Percentiles rank a stretch among this genome's conserved stretches.
Evolutionary conservation across 2,329 filamentous ascomycete species (phyloP).

Genomic region (Alternaria sp.): DNA sequence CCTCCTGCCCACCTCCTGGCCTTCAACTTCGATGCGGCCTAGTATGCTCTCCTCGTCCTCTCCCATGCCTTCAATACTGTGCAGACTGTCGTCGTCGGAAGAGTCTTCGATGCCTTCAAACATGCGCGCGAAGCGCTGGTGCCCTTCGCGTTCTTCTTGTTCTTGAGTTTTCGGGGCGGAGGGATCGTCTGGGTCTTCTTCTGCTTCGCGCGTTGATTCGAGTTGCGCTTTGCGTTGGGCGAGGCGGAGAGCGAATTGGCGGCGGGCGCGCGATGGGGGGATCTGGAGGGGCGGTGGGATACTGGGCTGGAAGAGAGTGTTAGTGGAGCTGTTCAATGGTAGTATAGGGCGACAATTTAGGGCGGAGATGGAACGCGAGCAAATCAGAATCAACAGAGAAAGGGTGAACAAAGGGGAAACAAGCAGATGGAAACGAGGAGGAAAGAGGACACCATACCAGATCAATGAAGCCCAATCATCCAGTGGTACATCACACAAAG

Average conservation of each 20-base stretch:
- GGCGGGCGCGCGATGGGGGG: conserved; percentile 82
- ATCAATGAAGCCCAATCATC: conserved; percentile 10
- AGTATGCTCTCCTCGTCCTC: conserved; percentile 19
- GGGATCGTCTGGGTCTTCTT: conserved; percentile 19
- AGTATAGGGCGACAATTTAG: too few relatives aligned
- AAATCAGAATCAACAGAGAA: neutral
- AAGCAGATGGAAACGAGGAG: neutral
- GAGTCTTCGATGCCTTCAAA: conserved; percentile 44
- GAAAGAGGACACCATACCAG: conserved; percentile 2
- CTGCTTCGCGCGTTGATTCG: conserved; percentile 30
- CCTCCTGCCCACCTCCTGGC: conserved; percentile 5
- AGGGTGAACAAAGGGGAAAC: neutral
- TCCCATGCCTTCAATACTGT: conserved; percentile 6
- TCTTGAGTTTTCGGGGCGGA: conserved; percentile 24
- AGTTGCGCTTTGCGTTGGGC: conserved; percentile 57
- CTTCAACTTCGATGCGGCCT: conserved; percentile 3
- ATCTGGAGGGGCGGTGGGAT: conserved; percentile 72
- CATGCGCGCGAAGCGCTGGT: conserved; percentile 42
- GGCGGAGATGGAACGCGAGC: conserved; percentile 14
- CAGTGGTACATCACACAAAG: conserved; percentile 13
- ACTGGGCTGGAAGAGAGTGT: conserved; percentile 15
- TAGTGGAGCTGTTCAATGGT: conserved; percentile 44
- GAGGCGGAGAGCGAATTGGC: conserved; percentile 88
- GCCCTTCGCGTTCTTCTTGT: conserved; percentile 40
- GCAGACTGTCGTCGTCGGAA: conserved; percentile 35